Percentiles rank a stretch among this genome's conserved stretches.
Conservation (phyloP, 306 rosid genomes). For the Quercus parvula region DNA sequence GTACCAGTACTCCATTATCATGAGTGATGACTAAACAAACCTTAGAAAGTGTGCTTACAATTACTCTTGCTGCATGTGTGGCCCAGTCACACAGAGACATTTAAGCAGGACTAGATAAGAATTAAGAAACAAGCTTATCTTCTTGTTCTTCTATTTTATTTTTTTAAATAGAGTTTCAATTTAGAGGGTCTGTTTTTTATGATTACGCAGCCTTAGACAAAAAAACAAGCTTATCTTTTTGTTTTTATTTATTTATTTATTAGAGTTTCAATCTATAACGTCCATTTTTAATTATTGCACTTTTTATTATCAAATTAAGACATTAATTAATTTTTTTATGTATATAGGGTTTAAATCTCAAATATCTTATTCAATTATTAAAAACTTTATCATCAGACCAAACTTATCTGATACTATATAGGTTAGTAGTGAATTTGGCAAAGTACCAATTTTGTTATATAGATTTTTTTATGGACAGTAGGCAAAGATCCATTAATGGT, state of each 20-base stretch:
- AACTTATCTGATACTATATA: neutral
- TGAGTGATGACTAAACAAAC: neutral
- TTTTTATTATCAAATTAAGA: too few species aligned
- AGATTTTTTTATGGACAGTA: neutral
- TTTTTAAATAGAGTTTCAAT: too few species aligned
- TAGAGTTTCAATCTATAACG: too few species aligned
- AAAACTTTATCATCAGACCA: neutral
- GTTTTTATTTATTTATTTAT: too few species aligned
- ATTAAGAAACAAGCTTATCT: neutral
- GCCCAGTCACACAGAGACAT: neutral
- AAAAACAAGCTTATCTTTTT: neutral
- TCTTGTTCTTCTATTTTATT: too few species aligned
- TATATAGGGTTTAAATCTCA: too few species aligned
- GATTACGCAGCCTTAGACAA: neutral
- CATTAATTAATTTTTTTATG: too few species aligned
- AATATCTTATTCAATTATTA: too few species aligned
- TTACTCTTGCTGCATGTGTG: neutral
- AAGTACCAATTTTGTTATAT: neutral
- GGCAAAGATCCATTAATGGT: conserved; percentile 24
- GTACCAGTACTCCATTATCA: neutral
- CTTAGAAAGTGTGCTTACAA: neutral
- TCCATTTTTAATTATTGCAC: accelerated
- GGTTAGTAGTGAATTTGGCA: neutral
- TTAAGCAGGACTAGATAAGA: neutral
- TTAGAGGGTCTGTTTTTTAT: too few species aligned